Evolutionary conservation across 257 asterid species (phyloP).

Genomic region (Jacaranda copaia): DNA sequence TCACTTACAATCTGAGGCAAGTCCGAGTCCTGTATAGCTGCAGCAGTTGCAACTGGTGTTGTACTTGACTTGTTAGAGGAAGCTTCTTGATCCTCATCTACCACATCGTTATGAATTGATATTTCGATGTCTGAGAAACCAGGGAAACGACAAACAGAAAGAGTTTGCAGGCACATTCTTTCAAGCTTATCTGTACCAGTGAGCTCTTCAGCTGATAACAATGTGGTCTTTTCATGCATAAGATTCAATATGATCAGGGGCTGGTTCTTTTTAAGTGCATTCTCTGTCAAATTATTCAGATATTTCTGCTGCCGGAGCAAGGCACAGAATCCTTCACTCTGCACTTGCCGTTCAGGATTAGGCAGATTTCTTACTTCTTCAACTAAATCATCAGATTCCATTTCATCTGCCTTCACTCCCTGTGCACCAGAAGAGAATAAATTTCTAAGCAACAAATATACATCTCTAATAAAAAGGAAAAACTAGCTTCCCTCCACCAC

Average conservation of each 20-base stretch:
- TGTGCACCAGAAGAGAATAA: constrained; percentile 44
- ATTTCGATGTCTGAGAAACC: constrained; percentile 50
- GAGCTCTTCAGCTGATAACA: constrained; percentile 60
- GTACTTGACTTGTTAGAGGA: constrained; percentile 53
- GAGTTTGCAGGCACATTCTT: constrained; percentile 70
- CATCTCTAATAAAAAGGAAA: not conserved
- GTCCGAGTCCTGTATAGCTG: constrained; percentile 62
- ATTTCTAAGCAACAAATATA: constrained; percentile 5
- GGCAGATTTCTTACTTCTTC: constrained; percentile 51
- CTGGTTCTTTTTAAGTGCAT: constrained; percentile 82
- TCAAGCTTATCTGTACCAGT: constrained; percentile 65
- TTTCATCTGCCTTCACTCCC: constrained; percentile 77
- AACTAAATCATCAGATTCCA: constrained; percentile 47
- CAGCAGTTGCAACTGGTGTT: constrained; percentile 43
- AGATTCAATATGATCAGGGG: constrained; percentile 78
- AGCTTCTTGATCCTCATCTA: constrained; percentile 54
- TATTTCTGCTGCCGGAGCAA: constrained; percentile 68
- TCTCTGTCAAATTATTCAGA: constrained; percentile 75
- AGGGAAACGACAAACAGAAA: constrained; percentile 67
- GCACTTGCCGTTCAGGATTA: constrained; percentile 45
- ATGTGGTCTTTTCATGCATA: constrained; percentile 74
- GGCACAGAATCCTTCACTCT: constrained; percentile 54
- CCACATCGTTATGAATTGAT: constrained; percentile 44
- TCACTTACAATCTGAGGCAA: constrained; percentile 79
- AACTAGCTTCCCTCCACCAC: no score